Evolutionary conservation across 73 alveolate genomes (phyloP).

Genomic region (Tetrahymena elliotti): DNA sequence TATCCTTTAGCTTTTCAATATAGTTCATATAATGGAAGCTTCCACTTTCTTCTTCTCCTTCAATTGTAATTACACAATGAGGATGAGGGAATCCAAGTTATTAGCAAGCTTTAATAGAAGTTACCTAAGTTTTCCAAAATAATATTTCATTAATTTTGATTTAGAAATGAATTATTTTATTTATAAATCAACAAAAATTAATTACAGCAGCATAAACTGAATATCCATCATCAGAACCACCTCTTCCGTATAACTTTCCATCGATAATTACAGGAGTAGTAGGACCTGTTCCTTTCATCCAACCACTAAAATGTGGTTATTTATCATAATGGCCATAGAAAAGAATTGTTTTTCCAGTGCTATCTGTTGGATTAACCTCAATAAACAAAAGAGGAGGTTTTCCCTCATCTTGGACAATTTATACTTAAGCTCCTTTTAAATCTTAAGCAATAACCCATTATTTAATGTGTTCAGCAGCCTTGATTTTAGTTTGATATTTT

Average conservation of each 20-base stretch:
- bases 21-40: slow-evolving; percentile 61
- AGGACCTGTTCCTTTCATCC: slow-evolving; percentile 71
- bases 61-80: slow-evolving; percentile 49
- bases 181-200: background rate
- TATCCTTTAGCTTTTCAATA: slow-evolving; percentile 45
- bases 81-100: slow-evolving; percentile 58
- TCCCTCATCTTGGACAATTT: slow-evolving; percentile 53
- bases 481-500: background rate
- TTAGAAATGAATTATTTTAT: too few species aligned
- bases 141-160: background rate
- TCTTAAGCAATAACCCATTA: slow-evolving; percentile 47
- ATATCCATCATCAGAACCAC: slow-evolving; percentile 82
- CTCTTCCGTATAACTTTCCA: slow-evolving; percentile 74
- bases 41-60: slow-evolving; percentile 82
- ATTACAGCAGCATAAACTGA: slow-evolving; percentile 50
- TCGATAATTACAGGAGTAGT: slow-evolving; percentile 55
- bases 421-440: slow-evolving; percentile 50
- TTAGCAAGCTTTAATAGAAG: slow-evolving; percentile 49
- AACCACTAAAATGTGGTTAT: slow-evolving; percentile 71
- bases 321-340: slow-evolving; percentile 69
- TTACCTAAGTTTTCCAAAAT: background rate
- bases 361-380: slow-evolving; percentile 47
- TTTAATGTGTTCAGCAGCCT: slow-evolving; percentile 20
- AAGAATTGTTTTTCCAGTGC: slow-evolving; percentile 42
- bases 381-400: slow-evolving; percentile 61